A percentile compares a stretch with the other conserved stretches of the same genome.
These are phyloP conservation scores for Rubroboletus satanas DNA, from an alignment of 768 basidiomycete genomes.

Conservation along the genomic window DNA sequence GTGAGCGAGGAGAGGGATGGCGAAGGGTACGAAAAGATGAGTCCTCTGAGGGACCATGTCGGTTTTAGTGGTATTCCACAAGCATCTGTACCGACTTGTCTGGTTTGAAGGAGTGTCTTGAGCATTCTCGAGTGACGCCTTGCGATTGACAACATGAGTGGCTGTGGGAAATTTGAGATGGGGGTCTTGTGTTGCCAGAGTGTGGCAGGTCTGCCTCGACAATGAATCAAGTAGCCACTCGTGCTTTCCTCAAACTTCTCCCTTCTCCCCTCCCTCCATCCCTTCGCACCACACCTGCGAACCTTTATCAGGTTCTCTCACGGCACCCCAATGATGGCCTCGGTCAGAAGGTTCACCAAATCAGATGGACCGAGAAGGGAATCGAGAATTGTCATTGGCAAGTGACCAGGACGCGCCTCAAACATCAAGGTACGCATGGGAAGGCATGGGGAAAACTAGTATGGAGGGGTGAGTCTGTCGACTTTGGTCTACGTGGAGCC, in stretches of 20 bases:
- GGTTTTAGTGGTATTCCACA: constrained; percentile 63
- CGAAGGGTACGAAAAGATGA: constrained; percentile 73
- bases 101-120: constrained; percentile 1
- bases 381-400: constrained; percentile 71
- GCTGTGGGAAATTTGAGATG: constrained; percentile 11
- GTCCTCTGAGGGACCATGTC: constrained; percentile 76
- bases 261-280: constrained; percentile 57
- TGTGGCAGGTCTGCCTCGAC: background rate
- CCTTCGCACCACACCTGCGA: constrained; percentile 54
- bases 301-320: constrained; percentile 69
- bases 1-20: constrained; percentile 57
- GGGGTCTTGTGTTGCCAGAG: background rate
- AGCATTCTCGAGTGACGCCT: background rate
- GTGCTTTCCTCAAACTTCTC: constrained; percentile 52
- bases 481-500: background rate
- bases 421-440: constrained; percentile 69
- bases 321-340: constrained; percentile 63
- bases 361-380: constrained; percentile 67
- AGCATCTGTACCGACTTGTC: constrained; percentile 42
- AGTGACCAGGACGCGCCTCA: constrained; percentile 68
- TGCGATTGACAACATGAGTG: constrained; percentile 5
- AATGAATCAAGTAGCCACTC: constrained; percentile 26
- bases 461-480: constrained; percentile 63
- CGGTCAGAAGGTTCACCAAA: constrained; percentile 67
- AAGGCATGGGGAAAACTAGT: constrained; percentile 79